phyloP scores from a whole-genome alignment of 345 rosid genomes.

The Clarkia xantiana region DNA sequence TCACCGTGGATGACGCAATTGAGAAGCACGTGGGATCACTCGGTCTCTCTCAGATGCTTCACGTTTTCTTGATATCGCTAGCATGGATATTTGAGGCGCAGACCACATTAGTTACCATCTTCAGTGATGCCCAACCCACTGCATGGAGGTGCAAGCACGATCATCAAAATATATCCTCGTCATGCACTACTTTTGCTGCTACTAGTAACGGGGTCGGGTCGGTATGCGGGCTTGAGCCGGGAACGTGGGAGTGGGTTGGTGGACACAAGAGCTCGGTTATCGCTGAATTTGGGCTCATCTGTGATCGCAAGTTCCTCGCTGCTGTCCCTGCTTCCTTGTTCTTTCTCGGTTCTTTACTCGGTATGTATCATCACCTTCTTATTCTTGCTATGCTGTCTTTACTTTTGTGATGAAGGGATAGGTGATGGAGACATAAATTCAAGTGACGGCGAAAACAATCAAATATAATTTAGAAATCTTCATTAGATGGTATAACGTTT shows the following conservation, averaged over 20 bases:
- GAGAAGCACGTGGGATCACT: slow-evolving; percentile 51
- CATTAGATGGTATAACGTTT: too few relatives aligned
- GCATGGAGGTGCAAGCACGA: slow-evolving; percentile 25
- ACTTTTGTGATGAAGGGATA: too few relatives aligned
- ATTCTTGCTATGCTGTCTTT: background rate
- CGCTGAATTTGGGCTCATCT: slow-evolving; percentile 57
- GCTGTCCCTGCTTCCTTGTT: slow-evolving; percentile 64
- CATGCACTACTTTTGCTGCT: background rate
- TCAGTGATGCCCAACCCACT: slow-evolving; percentile 54
- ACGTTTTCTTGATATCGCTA: slow-evolving; percentile 46
- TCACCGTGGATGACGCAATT: slow-evolving; percentile 56
- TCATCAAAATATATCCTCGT: too few relatives aligned
- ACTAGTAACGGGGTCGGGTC: slow-evolving; percentile 8
- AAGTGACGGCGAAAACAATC: too few relatives aligned
- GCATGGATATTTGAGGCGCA: slow-evolving; percentile 70
- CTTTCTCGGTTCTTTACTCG: slow-evolving; percentile 62
- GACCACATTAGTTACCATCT: slow-evolving; percentile 45
- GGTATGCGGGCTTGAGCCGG: slow-evolving; percentile 32
- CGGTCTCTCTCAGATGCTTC: slow-evolving; percentile 49
- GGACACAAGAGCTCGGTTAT: slow-evolving; percentile 29
- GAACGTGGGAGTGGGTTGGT: slow-evolving; percentile 69
- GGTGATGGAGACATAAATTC: too few relatives aligned
- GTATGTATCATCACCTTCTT: slow-evolving; percentile 13
- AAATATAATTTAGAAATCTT: too few relatives aligned
- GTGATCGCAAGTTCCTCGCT: slow-evolving; percentile 52